phyloP scores from a whole-genome alignment of 2,329 filamentous ascomycete species.

The Fusarium equiseti region DNA sequence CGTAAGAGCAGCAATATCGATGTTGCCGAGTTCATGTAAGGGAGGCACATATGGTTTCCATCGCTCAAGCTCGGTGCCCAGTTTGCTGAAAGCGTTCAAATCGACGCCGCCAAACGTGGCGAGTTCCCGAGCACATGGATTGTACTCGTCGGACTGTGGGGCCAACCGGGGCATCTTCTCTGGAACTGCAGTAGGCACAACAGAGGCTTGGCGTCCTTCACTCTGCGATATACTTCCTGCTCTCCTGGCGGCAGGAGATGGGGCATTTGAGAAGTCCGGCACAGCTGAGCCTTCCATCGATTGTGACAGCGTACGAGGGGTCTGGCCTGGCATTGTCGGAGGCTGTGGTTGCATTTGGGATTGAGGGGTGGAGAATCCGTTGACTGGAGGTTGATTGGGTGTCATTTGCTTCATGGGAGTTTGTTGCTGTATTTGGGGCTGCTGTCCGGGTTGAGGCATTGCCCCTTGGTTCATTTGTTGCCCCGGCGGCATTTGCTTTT shows the following conservation, averaged over 20 bases:
- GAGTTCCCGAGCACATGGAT: conserved; percentile 65
- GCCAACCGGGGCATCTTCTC: conserved; percentile 56
- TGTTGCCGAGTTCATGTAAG: conserved; percentile 82
- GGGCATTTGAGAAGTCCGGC: conserved; percentile 57
- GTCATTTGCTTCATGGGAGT: conserved; percentile 60
- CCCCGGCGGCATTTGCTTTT: conserved; percentile 53
- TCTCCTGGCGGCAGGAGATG: conserved; percentile 59
- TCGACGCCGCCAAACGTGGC: conserved; percentile 79
- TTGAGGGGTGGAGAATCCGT: conserved; percentile 55
- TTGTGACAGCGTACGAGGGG: conserved; percentile 62
- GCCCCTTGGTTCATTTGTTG: conserved; percentile 52
- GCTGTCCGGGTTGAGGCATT: conserved; percentile 52
- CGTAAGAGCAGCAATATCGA: conserved; percentile 90
- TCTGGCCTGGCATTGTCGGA: conserved; percentile 53
- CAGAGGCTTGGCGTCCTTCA: conserved; percentile 48
- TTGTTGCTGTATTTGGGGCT: conserved; percentile 49
- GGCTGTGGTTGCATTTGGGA: conserved; percentile 44
- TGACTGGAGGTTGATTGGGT: conserved; percentile 53
- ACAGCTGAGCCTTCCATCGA: conserved; percentile 57
- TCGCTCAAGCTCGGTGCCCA: conserved; percentile 75
- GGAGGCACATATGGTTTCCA: conserved; percentile 81
- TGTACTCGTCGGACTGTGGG: conserved; percentile 65
- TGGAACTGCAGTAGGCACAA: conserved; percentile 27
- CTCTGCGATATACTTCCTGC: conserved; percentile 56
- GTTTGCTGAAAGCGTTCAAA: conserved; percentile 70